Evolutionary conservation across 2,329 filamentous ascomycete species (phyloP).

Genomic region (Neurospora sp.): DNA sequence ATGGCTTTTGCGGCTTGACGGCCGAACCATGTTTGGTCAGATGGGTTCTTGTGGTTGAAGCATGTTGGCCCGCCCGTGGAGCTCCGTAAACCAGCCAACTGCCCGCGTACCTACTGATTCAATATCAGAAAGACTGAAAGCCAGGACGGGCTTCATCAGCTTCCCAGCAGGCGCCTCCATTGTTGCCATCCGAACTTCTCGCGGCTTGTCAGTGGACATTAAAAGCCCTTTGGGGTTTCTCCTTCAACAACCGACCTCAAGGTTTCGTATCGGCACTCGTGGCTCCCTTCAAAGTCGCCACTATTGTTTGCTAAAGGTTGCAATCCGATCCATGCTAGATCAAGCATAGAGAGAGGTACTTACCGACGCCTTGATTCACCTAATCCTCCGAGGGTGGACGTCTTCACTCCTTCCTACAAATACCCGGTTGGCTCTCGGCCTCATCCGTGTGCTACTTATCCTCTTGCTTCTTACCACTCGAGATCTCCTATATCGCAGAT

Average conservation of each 20-base stretch:
- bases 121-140: not conserved
- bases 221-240: not conserved
- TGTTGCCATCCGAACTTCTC: not conserved
- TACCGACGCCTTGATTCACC: not conserved
- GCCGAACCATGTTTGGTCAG: not conserved
- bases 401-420: not conserved
- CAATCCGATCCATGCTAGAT: not conserved
- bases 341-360: not conserved
- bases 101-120: not conserved
- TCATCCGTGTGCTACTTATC: not conserved
- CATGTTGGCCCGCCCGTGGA: not conserved
- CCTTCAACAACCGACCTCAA: not conserved
- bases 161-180: not conserved
- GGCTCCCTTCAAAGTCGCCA: not conserved
- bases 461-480: not conserved
- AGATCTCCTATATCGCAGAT: not conserved
- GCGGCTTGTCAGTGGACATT: not conserved
- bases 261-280: not conserved
- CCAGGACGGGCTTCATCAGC: not conserved
- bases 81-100: slow-evolving; percentile 12
- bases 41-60: not conserved
- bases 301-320: not conserved
- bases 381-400: not conserved
- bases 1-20: not conserved
- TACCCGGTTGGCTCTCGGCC: not conserved